These are phyloP conservation scores for Botryotinia globosa DNA, from an alignment of 2,329 filamentous ascomycete species.

Conservation along the genomic window DNA sequence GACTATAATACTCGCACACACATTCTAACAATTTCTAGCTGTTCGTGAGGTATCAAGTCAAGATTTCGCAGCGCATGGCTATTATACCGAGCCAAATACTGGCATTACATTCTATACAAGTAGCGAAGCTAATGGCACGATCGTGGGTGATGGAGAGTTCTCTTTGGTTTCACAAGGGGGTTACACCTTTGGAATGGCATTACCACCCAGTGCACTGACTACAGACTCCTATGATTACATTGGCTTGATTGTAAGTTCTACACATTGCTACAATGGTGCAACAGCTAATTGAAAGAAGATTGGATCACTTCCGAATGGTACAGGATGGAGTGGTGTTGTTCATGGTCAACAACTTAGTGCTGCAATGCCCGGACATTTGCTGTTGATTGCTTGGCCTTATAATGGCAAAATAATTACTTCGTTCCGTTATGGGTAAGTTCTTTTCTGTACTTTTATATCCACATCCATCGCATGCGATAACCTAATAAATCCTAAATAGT, in stretches of 20 bases:
- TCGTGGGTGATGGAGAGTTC: constrained; percentile 37
- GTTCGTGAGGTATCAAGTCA: constrained; percentile 30
- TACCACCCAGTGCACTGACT: constrained; percentile 49
- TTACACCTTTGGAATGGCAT: constrained; percentile 53
- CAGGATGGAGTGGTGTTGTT: constrained; percentile 58
- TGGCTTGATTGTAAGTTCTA: constrained; percentile 50
- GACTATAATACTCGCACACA: neutral
- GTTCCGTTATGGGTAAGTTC: constrained; percentile 49
- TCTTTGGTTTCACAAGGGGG: constrained; percentile 40
- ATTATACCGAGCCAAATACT: constrained; percentile 47
- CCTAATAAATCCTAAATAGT: constrained; percentile 30
- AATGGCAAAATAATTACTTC: constrained; percentile 52
- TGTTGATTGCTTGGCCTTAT: constrained; percentile 58
- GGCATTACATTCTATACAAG: constrained; percentile 55
- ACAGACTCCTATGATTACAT: constrained; percentile 56
- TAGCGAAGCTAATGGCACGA: constrained; percentile 42
- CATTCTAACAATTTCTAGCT: constrained; percentile 26
- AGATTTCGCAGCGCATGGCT: constrained; percentile 36
- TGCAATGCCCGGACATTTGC: constrained; percentile 55
- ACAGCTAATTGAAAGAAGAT: constrained; percentile 21
- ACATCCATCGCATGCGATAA: neutral
- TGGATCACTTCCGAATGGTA: constrained; percentile 47
- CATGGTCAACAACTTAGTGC: constrained; percentile 46
- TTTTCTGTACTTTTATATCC: neutral
- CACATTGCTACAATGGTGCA: neutral